Evolutionary conservation across 2,329 filamentous ascomycete species (phyloP).

Genomic region (Berkeleyomyces rouxiae): DNA sequence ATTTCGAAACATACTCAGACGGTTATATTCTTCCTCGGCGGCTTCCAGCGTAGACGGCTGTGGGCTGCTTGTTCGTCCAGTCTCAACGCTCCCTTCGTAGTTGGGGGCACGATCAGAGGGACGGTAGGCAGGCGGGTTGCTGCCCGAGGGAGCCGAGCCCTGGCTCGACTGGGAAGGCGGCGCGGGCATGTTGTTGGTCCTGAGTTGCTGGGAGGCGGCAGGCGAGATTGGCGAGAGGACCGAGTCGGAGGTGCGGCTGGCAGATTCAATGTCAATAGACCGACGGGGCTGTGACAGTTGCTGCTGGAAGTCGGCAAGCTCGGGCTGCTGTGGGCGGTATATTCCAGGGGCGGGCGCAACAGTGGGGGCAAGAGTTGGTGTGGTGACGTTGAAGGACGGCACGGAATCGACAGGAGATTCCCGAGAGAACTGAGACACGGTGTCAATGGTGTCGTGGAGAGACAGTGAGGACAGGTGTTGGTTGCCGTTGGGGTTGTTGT

Average conservation of each 20-base stretch:
- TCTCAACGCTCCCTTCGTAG: constrained; percentile 31
- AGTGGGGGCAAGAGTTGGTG: constrained; percentile 23
- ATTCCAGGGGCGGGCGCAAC: background rate
- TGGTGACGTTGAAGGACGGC: constrained; percentile 24
- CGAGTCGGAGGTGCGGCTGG: constrained; percentile 20
- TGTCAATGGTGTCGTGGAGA: constrained; percentile 36
- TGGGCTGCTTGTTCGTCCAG: constrained; percentile 36
- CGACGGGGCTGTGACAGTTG: constrained; percentile 12
- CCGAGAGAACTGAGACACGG: constrained; percentile 44
- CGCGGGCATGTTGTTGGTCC: constrained; percentile 5
- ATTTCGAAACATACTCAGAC: constrained; percentile 30
- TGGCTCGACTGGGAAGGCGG: constrained; percentile 2
- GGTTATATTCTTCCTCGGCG: constrained; percentile 39
- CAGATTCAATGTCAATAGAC: constrained; percentile 14
- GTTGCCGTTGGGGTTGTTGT: constrained; percentile 6
- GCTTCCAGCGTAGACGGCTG: constrained; percentile 32
- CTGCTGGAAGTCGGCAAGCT: constrained; percentile 7
- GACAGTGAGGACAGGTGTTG: constrained; percentile 10
- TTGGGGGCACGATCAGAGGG: constrained; percentile 16
- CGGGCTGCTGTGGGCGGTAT: constrained; percentile 21
- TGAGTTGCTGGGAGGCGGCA: background rate
- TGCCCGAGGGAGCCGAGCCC: background rate
- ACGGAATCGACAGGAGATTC: constrained; percentile 36
- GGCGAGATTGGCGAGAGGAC: background rate
- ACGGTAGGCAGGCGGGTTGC: constrained; percentile 7